Evolutionary conservation across 2,329 filamentous ascomycete genomes (phyloP), one percentile per base, ranked within the genome.

Genomic region (Monilinia laxa): DNA sequence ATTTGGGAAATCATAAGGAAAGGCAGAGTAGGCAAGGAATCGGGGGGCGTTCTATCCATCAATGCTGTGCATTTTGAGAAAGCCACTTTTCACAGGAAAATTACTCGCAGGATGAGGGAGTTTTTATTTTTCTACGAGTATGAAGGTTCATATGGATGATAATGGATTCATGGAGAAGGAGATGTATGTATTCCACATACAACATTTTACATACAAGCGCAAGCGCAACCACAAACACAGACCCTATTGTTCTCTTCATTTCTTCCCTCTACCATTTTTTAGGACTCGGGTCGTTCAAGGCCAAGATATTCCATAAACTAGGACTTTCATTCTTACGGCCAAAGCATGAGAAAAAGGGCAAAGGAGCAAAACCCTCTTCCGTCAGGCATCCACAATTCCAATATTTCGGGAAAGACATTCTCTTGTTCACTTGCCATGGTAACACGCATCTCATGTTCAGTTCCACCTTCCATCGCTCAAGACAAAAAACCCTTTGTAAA

Each of bases 131-230:
- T 38, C 57, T 49, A 60, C 45, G 28, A 49, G 20, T 60, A 51
- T 60, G 25, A 60, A 51, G 28, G 28, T 38, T 51, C 28, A 25
- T 60, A 25, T 49, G 57, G n/a, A 60, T 60, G 57, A 60, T 60
- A 60, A 60, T 60, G 57, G 57, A 51, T 60, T 42, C 57, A 51
- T 49, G 45, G 57, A 51, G 42, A 49, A 60, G 49, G 45, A 49
- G 28, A 49, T 60, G 57, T 60, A 60, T 60, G 57, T 60, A 60
- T 49, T 60, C 57, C 57, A 49, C 25, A 60, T 49, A 49, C 57
- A 35, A 23, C 25, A 35, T 60, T 49, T 51, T 60, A 25, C 47
- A 38, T 38, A 23, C 20, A 49, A 60, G 35, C 20, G 16, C n/a
- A 51, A 60, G 20, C 57, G 20, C 57, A 60, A n/a, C 20, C 28